Percentiles rank a stretch among this genome's conserved stretches.
phyloP scores from a whole-genome alignment of 2,329 filamentous ascomycete species.

The Sarocladium kiliense region DNA sequence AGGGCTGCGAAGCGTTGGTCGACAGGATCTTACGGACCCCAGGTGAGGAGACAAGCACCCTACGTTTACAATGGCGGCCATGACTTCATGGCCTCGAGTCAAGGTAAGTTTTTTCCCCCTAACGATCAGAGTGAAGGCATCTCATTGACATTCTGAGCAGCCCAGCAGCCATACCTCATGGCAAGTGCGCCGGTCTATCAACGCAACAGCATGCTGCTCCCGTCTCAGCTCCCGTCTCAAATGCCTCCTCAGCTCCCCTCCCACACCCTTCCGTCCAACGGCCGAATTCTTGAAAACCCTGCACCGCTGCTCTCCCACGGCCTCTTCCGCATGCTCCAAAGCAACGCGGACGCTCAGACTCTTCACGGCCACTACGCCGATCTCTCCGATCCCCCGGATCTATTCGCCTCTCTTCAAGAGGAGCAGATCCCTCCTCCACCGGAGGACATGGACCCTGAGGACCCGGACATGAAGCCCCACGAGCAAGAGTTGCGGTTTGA shows the following conservation, averaged over 20 bases:
- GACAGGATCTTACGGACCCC: constrained; percentile 64
- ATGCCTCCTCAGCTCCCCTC: constrained; percentile 47
- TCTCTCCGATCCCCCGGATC: constrained; percentile 68
- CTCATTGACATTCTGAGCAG: constrained; percentile 27
- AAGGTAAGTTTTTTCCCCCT: constrained; percentile 38
- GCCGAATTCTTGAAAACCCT: constrained; percentile 52
- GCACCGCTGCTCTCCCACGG: constrained; percentile 64
- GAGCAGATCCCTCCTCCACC: constrained; percentile 69
- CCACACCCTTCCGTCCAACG: constrained; percentile 43
- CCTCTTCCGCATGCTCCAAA: constrained; percentile 68
- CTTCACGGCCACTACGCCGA: constrained; percentile 68
- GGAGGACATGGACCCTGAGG: constrained; percentile 74
- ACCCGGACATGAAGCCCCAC: constrained; percentile 70
- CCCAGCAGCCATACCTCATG: constrained; percentile 51
- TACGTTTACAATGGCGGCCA: constrained; percentile 58
- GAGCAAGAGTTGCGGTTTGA: constrained; percentile 76
- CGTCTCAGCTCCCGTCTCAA: constrained; percentile 43
- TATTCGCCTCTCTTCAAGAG: constrained; percentile 70
- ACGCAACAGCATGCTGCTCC: constrained; percentile 55
- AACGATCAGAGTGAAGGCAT: constrained; percentile 37
- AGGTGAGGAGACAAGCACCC: constrained; percentile 51
- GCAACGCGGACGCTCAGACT: constrained; percentile 65
- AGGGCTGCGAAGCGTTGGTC: constrained; percentile 72
- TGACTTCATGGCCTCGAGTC: constrained; percentile 50
- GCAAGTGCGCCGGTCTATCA: constrained; percentile 45